Conservation (phyloP, 352 stramenopile species). For the Saprolegnia diclina region DNA sequence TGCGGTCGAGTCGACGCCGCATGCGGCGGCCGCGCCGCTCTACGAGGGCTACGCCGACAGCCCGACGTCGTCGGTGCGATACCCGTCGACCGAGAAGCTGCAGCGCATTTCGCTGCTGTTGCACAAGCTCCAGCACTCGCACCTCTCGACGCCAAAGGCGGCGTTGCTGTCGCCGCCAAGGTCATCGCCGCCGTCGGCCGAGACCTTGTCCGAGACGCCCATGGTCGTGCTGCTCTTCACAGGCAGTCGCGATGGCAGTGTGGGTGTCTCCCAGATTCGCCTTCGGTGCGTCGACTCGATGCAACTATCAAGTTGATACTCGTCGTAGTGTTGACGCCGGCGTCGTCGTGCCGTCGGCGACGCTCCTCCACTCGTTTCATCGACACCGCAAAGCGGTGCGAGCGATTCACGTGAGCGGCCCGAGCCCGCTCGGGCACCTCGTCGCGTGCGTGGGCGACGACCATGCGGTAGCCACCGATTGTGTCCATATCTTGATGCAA, state of each 20-base stretch:
- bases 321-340: not conserved
- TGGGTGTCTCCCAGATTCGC: constrained; percentile 10
- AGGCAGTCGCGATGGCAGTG: constrained; percentile 1
- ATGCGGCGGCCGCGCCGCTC: not conserved
- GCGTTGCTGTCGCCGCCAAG: not conserved
- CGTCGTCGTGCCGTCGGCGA: not conserved
- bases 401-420: constrained; percentile 6
- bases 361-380: constrained; percentile 5
- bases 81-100: constrained; percentile 16
- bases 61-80: constrained; percentile 8
- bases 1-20: not conserved
- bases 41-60: constrained; percentile 28
- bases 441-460: constrained; percentile 16
- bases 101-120: constrained; percentile 17
- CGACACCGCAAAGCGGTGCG: constrained; percentile 4
- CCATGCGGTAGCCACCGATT: not conserved
- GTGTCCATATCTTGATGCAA: not conserved
- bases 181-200: not conserved
- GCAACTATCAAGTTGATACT: not conserved
- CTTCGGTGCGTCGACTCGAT: not conserved
- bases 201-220: not conserved
- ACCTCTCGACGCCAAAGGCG: constrained; percentile 6
- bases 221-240: constrained; percentile 14
- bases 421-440: not conserved
- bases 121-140: constrained; percentile 23